phyloP scores from a whole-genome alignment of 768 basidiomycete genomes.

The Boletus barrowsii region DNA sequence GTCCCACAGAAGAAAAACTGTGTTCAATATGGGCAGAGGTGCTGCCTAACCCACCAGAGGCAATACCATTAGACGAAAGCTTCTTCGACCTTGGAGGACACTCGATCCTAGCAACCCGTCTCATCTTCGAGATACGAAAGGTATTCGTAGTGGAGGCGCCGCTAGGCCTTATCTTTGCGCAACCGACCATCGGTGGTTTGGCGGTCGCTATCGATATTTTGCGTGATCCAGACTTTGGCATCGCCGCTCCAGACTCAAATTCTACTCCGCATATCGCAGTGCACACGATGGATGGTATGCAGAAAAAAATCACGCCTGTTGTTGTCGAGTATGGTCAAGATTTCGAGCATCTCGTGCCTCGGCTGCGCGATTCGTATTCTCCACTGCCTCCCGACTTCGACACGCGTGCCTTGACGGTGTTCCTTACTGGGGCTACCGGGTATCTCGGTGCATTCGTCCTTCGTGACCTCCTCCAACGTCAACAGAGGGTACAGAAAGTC shows the following conservation, averaged over 20 bases:
- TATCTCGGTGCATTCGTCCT: conserved; percentile 95
- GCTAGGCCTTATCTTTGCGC: conserved; percentile 85
- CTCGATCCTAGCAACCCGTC: conserved; percentile 94
- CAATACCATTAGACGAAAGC: conserved; percentile 85
- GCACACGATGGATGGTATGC: conserved; percentile 6
- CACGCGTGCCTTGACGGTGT: conserved; percentile 63
- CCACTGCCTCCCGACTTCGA: conserved; percentile 57
- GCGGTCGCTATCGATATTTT: conserved; percentile 73
- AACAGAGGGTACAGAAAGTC: conserved; percentile 72
- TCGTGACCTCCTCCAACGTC: conserved; percentile 66
- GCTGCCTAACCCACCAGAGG: conserved; percentile 72
- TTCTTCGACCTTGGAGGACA: conserved; percentile 99
- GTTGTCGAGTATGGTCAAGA: conserved; percentile 78
- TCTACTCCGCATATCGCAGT: conserved; percentile 17
- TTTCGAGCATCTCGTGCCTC: conserved; percentile 56
- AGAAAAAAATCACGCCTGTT: conserved; percentile 21
- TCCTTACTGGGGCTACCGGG: conserved; percentile 96
- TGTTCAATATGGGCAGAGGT: conserved; percentile 82
- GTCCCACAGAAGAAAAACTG: conserved; percentile 75
- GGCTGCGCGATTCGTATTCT: conserved; percentile 60
- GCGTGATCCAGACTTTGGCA: conserved; percentile 77
- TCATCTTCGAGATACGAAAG: conserved; percentile 96
- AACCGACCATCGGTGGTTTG: conserved; percentile 79
- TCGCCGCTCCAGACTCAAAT: conserved; percentile 39
- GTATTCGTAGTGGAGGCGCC: conserved; percentile 88